Base-by-base conservation (phyloP, 805 yeast genomes). In the Metschnikowia kunwiensis region DNA sequence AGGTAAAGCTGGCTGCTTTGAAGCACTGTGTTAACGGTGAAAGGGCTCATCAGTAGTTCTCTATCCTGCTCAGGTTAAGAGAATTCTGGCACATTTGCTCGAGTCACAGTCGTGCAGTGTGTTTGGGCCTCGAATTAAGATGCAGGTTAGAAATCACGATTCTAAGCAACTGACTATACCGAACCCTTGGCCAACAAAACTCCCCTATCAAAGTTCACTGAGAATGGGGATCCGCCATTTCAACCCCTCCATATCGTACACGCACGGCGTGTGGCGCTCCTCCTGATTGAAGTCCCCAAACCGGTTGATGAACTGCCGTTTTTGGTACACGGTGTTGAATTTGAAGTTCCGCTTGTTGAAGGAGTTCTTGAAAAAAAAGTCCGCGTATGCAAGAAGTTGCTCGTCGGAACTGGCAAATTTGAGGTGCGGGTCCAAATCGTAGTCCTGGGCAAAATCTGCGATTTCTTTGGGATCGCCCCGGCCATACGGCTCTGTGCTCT, bases 161-260 rank as follows among this genome's bases (percentile, higher is more conserved):
- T n/a, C n/a, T n/a, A n/a, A n/a, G n/a, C n/a, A n/a, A n/a, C n/a
- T n/a, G n/a, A n/a, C n/a, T n/a, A n/a, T n/a, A n/a, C n/a, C n/a
- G n/a, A n/a, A n/a, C n/a, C n/a, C n/a, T n/a, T n/a, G n/a, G n/a
- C n/a, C n/a, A n/a, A n/a, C n/a, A n/a, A n/a, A n/a, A n/a, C n/a
- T n/a, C n/a, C n/a, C n/a, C n/a, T n/a, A n/a, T n/a, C n/a, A 63
- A 8, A 65, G 47, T 36, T 63, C 68, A 3, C 68, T 63, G 3
- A 66, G 36, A 9, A 62, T 58, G 3, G 72, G 72, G 20, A 68
- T 63, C 29, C 65, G 63, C 72, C 73, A 67, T 27, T 63, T 65
- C 18, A 68, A 45, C 1, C 72, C 72, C 22, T 53, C 51, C 23
- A 32, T 42, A 40, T 68, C 73, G 36, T 68, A 68, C 2, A 38